phyloP scores from a whole-genome alignment of 2,329 filamentous ascomycete genomes.

The Coniochaeta hoffmannii region DNA sequence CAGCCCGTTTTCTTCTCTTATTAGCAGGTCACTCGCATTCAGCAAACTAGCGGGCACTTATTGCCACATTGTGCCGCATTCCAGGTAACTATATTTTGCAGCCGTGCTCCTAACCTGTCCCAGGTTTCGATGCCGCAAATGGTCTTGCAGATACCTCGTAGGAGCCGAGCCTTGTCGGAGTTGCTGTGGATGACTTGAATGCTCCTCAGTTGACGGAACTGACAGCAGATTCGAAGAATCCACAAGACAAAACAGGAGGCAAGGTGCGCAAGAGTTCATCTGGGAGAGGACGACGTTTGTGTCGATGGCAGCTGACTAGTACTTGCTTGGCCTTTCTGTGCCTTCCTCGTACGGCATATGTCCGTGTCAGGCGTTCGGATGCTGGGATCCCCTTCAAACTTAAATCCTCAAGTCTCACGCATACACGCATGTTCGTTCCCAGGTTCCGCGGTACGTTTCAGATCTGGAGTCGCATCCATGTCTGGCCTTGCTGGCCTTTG shows the following conservation, averaged over 20 bases:
- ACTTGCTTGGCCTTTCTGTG: not conserved
- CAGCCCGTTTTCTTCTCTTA: not conserved
- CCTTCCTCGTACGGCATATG: conserved; percentile 1
- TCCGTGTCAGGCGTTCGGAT: not conserved
- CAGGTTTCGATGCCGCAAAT: not conserved
- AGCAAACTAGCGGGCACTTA: not conserved
- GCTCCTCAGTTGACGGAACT: not conserved
- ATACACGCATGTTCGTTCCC: not conserved
- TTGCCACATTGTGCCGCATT: not conserved
- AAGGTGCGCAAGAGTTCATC: not conserved
- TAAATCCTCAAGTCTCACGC: not conserved
- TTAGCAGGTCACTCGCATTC: not conserved
- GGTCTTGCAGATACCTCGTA: not conserved
- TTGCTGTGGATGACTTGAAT: not conserved
- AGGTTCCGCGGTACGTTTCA: not conserved
- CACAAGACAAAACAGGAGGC: not conserved
- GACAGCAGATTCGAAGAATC: not conserved
- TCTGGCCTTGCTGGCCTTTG: not conserved
- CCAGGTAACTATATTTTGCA: not conserved
- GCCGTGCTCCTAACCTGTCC: not conserved
- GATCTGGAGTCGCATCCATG: not conserved
- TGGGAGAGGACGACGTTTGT: not conserved
- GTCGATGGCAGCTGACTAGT: not conserved
- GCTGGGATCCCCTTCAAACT: too few species aligned
- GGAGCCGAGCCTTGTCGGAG: not conserved